phyloP scores from a whole-genome alignment of 352 stramenopile genomes.

The Pythium folliculosum region DNA sequence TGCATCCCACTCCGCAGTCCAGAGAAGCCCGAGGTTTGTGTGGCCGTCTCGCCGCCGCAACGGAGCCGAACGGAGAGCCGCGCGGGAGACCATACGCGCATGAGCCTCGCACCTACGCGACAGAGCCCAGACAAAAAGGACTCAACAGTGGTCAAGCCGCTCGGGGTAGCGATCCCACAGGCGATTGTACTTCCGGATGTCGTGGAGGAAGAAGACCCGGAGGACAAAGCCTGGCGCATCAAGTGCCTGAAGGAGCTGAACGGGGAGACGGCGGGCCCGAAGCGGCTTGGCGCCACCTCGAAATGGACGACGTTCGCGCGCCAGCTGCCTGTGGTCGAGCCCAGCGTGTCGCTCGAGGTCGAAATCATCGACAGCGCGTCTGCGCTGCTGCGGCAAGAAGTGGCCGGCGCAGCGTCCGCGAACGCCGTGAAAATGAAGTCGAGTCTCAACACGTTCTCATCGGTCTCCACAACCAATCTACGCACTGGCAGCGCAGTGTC shows the following conservation, averaged over 20 bases:
- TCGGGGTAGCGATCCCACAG: slow-evolving; percentile 19
- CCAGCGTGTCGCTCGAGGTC: slow-evolving; percentile 11
- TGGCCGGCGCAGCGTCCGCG: not conserved
- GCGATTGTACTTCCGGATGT: slow-evolving; percentile 14
- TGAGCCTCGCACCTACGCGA: slow-evolving; percentile 11
- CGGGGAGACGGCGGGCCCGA: not conserved
- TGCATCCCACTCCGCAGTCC: slow-evolving; percentile 42
- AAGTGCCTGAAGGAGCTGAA: slow-evolving; percentile 28
- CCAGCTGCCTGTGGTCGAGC: slow-evolving; percentile 15
- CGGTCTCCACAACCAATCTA: slow-evolving; percentile 14
- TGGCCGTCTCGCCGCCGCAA: slow-evolving; percentile 3
- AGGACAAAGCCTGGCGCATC: slow-evolving; percentile 20
- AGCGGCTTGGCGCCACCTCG: not conserved
- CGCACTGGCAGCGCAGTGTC: slow-evolving; percentile 2
- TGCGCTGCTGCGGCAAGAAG: slow-evolving; percentile 14
- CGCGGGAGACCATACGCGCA: slow-evolving; percentile 14
- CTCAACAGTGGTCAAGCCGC: not conserved
- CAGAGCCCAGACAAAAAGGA: slow-evolving; percentile 18
- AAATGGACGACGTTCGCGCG: slow-evolving; percentile 16
- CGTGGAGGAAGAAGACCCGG: slow-evolving; percentile 19
- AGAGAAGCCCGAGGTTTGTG: slow-evolving; percentile 26
- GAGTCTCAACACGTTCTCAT: slow-evolving; percentile 26
- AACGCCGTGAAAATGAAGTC: slow-evolving; percentile 29
- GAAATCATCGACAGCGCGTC: slow-evolving; percentile 27
- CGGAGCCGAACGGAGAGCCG: slow-evolving; percentile 10